Evolutionary conservation across 73 alveolate genomes (phyloP).

Genomic region (Uronychia binucleata): DNA sequence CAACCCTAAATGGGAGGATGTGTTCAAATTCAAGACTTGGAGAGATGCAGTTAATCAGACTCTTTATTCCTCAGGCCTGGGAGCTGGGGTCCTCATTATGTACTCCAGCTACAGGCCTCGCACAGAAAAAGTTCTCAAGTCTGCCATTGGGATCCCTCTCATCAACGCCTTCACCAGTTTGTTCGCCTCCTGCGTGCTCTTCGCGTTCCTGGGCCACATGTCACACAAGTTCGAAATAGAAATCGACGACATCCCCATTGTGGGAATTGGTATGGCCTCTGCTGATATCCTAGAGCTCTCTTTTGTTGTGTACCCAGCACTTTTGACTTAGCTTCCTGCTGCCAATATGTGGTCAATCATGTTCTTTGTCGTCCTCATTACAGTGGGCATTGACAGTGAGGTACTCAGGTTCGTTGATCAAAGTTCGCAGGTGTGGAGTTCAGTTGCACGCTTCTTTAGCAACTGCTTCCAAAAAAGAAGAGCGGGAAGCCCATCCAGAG

Average conservation of each 20-base stretch:
- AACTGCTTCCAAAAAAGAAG: conserved; percentile 7
- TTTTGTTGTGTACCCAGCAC: conserved; percentile 69
- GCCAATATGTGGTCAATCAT: conserved; percentile 58
- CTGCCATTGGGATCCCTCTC: conserved; percentile 50
- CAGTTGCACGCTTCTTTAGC: background rate
- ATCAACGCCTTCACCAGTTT: conserved; percentile 55
- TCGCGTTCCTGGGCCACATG: conserved; percentile 60
- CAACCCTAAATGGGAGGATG: conserved; percentile 54
- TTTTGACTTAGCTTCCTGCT: conserved; percentile 44
- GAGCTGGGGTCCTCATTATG: conserved; percentile 37
- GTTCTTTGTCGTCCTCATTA: conserved; percentile 41
- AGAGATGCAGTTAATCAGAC: conserved; percentile 70
- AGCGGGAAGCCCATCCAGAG: conserved; percentile 1
- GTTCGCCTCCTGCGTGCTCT: conserved; percentile 56
- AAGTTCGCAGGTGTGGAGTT: background rate
- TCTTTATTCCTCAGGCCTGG: conserved; percentile 45
- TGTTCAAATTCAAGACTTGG: conserved; percentile 49
- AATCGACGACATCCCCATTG: conserved; percentile 47
- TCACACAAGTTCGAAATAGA: conserved; percentile 15
- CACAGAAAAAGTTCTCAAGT: conserved; percentile 23
- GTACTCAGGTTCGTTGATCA: background rate
- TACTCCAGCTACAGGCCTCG: conserved; percentile 49
- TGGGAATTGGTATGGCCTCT: conserved; percentile 30
- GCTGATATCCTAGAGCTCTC: conserved; percentile 68
- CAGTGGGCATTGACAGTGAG: conserved; percentile 21